phyloP scores from a whole-genome alignment of 148 eudicot genomes.

The Limonium bicolor region DNA sequence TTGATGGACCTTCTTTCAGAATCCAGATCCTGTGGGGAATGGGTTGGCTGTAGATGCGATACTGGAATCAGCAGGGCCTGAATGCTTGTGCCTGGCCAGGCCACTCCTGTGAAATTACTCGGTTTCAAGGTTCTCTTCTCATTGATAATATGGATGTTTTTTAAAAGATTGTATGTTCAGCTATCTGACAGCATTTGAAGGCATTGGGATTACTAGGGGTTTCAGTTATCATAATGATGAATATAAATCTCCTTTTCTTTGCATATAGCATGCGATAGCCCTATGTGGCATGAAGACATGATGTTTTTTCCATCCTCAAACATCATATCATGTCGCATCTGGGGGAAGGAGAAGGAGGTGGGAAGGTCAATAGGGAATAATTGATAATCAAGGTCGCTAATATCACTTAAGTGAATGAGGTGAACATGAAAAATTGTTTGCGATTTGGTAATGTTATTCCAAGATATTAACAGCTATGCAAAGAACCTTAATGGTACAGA shows the following conservation, averaged over 20 bases:
- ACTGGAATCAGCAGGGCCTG: slow-evolving; percentile 94
- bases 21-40: slow-evolving; percentile 63
- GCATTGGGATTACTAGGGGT: too few species aligned
- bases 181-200: too few species aligned
- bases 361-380: too few species aligned
- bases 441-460: too few species aligned
- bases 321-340: too few species aligned
- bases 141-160: background rate
- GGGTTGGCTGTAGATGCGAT: slow-evolving; percentile 75
- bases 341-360: too few species aligned
- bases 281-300: background rate
- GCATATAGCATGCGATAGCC: background rate
- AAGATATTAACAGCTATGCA: too few species aligned
- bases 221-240: too few species aligned
- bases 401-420: too few species aligned
- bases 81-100: slow-evolving; percentile 91
- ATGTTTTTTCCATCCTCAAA: background rate
- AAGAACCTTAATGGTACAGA: too few species aligned
- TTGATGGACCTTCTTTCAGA: slow-evolving; percentile 33
- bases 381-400: too few species aligned
- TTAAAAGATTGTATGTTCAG: background rate
- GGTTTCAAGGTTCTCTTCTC: slow-evolving; percentile 57
- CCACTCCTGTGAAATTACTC: slow-evolving; percentile 62
- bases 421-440: too few species aligned
- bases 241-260: background rate